Percentiles rank a stretch among this genome's conserved stretches.
Conservation (phyloP, 495 filamentous ascomycete species). For the Talaromyces adpressus region DNA sequence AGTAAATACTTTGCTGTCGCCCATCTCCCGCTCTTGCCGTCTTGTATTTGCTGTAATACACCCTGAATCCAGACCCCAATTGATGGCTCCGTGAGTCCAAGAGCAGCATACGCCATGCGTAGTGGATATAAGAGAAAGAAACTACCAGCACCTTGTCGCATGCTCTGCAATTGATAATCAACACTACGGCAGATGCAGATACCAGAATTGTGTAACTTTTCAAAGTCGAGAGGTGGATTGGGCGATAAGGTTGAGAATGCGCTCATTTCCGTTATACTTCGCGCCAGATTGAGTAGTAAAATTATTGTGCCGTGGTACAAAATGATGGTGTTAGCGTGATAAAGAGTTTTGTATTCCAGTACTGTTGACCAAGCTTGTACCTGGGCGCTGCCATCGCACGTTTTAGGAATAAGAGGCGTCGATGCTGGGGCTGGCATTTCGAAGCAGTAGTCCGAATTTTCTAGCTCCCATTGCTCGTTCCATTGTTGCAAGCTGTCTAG, state of each 20-base stretch:
- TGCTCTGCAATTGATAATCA: conserved; percentile 5
- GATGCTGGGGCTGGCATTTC: not conserved
- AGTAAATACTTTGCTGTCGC: conserved; percentile 3
- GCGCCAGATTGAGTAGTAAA: not conserved
- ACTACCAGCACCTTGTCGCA: conserved; percentile 5
- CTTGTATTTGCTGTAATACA: conserved; percentile 1
- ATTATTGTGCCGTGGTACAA: not conserved
- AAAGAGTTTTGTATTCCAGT: not conserved
- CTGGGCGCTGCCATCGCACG: not conserved
- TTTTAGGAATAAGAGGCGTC: not conserved
- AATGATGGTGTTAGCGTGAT: not conserved
- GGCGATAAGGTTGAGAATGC: not conserved
- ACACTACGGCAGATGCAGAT: conserved; percentile 1
- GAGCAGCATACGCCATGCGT: conserved; percentile 1
- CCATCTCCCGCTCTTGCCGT: conserved; percentile 4
- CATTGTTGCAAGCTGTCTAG: not conserved
- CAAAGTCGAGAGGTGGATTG: not conserved
- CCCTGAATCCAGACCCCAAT: not conserved
- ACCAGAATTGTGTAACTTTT: not conserved
- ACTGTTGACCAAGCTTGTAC: conserved; percentile 2
- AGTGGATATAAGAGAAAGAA: not conserved
- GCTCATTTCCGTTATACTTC: not conserved
- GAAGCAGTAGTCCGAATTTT: conserved; percentile 1
- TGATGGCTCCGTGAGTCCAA: not conserved
- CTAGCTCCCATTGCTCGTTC: conserved; percentile 1